phyloP scores from a whole-genome alignment of 495 filamentous ascomycete genomes.

The Penicillium simplicissimum region DNA sequence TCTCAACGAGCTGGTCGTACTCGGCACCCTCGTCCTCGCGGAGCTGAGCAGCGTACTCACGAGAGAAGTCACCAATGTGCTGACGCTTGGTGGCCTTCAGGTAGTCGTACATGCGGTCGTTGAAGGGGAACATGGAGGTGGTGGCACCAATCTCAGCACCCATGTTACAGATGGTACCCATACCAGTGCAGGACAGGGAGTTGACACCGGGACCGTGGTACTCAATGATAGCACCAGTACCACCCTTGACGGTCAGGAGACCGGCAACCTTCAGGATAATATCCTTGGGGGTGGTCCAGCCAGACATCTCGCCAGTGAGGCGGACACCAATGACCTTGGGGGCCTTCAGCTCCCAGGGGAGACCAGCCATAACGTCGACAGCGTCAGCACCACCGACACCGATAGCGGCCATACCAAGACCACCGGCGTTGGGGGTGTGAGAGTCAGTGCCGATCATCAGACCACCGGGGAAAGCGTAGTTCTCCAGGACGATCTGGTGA shows the following conservation, averaged over 20 bases:
- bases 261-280: slow-evolving; percentile 98
- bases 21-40: slow-evolving; percentile 89
- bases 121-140: slow-evolving; percentile 98
- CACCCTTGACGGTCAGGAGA: slow-evolving; percentile 96
- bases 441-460: slow-evolving; percentile 98
- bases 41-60: slow-evolving; percentile 81
- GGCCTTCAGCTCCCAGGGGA: slow-evolving; percentile 98
- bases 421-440: slow-evolving; percentile 97
- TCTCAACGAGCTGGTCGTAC: slow-evolving; percentile 95
- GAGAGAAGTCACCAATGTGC: slow-evolving; percentile 86
- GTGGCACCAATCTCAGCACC: slow-evolving; percentile 94
- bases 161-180: slow-evolving; percentile 77
- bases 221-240: slow-evolving; percentile 95
- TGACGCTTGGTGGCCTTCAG: slow-evolving; percentile 88
- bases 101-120: slow-evolving; percentile 96
- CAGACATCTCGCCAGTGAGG: slow-evolving; percentile 84
- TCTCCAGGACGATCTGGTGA: slow-evolving; percentile 97
- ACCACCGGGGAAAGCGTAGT: slow-evolving; percentile 98
- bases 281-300: slow-evolving; percentile 96
- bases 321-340: slow-evolving; percentile 96
- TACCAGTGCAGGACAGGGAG: slow-evolving; percentile 65
- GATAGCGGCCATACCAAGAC: slow-evolving; percentile 93
- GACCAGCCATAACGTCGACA: slow-evolving; percentile 97
- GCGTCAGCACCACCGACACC: slow-evolving; percentile 99
- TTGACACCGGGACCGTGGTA: slow-evolving; percentile 89